A percentile compares a stretch with the other conserved stretches of the same genome.
These are phyloP conservation scores for Saccharomycopsis oosterbeekiorum DNA, from an alignment of 805 yeast species.

Conservation along the genomic window DNA sequence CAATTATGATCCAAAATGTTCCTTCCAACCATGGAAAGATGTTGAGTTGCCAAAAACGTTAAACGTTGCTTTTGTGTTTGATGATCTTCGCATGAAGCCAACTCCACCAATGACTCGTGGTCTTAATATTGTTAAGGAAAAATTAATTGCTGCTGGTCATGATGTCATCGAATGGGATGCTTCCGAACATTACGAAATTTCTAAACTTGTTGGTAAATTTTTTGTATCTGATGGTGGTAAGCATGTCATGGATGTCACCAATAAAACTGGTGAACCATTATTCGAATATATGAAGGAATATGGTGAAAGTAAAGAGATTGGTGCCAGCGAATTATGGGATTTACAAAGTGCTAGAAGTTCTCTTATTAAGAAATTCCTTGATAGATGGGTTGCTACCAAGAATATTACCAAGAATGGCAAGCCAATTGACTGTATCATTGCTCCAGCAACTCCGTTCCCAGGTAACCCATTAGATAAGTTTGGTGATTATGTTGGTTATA, in stretches of 20 bases:
- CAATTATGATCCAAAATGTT: slow-evolving; percentile 37
- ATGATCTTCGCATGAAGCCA: slow-evolving; percentile 40
- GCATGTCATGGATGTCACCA: slow-evolving; percentile 24
- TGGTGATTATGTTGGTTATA: slow-evolving; percentile 31
- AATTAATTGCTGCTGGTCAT: slow-evolving; percentile 31
- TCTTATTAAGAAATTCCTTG: slow-evolving; percentile 25
- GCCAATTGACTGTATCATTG: slow-evolving; percentile 38
- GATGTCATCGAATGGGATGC: slow-evolving; percentile 34
- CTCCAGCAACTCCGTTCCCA: slow-evolving; percentile 36
- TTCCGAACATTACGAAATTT: slow-evolving; percentile 23
- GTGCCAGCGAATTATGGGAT: slow-evolving; percentile 26
- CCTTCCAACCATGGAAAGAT: slow-evolving; percentile 43
- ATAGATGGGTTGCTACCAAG: slow-evolving; percentile 19
- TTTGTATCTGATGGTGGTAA: slow-evolving; percentile 30
- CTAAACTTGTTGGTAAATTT: slow-evolving; percentile 22
- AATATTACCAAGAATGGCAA: slow-evolving; percentile 31
- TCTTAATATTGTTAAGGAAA: slow-evolving; percentile 25
- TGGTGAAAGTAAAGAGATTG: slow-evolving; percentile 23
- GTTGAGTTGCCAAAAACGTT: slow-evolving; percentile 25
- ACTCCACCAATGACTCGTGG: slow-evolving; percentile 48
- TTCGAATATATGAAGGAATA: slow-evolving; percentile 22
- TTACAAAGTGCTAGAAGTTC: slow-evolving; percentile 30
- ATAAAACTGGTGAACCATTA: slow-evolving; percentile 28
- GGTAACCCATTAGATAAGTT: slow-evolving; percentile 29
- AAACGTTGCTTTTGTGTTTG: slow-evolving; percentile 37